Base-by-base conservation (phyloP, 805 yeast genomes). In the Grigorovia yakushimaensis region DNA sequence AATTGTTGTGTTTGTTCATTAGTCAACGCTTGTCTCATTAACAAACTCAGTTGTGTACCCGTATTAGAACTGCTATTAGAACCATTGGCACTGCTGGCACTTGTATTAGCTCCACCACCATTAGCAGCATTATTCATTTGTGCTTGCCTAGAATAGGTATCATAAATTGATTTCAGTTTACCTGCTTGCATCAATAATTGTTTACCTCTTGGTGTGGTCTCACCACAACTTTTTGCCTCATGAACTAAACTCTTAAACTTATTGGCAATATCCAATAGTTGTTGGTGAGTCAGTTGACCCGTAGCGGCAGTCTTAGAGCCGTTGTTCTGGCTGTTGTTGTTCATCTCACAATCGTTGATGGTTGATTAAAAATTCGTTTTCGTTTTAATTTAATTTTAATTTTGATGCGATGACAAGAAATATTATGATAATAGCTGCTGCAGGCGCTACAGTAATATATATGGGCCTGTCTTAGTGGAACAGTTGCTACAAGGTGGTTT, bases 181-280 rank as follows among this genome's bases (percentile, higher is more conserved):
- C 82, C 79, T 3, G 87, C 88, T 51, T 76, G 78, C 50, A 71
- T 71, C 54, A 77, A 65, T 54, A 82, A 82, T 51, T 78, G 81
- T 54, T 77, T 76, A 18, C 87, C 88, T 49, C 71, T 78, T 0
- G 76, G 79, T 0, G 81, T 73, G 22, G 74, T 77, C 33, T 71
- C 71, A 2, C 87, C 86, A 0, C 81, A 74, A 17, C 73, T 74
- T 54, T 76, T 78, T 1, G 88, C 88, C 54, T 76, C 74, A 20
- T 77, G 78, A 30, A 79, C 72, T 54, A 80, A 84, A 30, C 72
- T 67, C 44, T 74, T 76, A 52, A 79, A 77, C 47, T 79, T 83
- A 50, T 73, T 76, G 11, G 81, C 73, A 50, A 84, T 67, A 58
- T 78, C 79, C 37, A 78, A 76, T 18, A 79, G 39, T 47, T 60